Conservation (phyloP, 2,329 filamentous ascomycete species). For the Bipolaris cookei region DNA sequence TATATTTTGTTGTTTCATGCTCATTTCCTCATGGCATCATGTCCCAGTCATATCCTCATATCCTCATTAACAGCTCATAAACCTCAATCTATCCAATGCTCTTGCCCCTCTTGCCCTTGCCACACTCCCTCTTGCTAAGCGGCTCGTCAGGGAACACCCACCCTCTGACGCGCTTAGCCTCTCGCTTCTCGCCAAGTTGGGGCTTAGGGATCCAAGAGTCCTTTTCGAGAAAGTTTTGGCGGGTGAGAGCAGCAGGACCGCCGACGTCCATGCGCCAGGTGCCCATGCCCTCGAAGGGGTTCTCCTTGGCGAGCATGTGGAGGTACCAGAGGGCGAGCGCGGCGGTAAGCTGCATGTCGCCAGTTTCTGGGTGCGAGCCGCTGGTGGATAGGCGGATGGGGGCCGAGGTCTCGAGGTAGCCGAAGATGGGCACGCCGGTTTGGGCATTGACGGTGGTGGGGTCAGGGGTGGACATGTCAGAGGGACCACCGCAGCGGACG, state of each 20-base stretch:
- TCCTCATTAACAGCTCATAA: background rate
- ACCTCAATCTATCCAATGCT: slow-evolving; percentile 17
- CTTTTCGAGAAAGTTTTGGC: slow-evolving; percentile 71
- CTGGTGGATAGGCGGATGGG: slow-evolving; percentile 61
- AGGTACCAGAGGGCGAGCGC: slow-evolving; percentile 78
- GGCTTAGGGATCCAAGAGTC: slow-evolving; percentile 78
- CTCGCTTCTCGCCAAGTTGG: slow-evolving; percentile 75
- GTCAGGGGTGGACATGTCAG: slow-evolving; percentile 36
- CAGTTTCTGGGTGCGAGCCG: slow-evolving; percentile 42
- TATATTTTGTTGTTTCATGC: background rate
- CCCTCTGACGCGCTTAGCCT: slow-evolving; percentile 73
- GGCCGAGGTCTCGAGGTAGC: slow-evolving; percentile 77
- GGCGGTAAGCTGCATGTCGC: slow-evolving; percentile 66
- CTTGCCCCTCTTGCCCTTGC: slow-evolving; percentile 43
- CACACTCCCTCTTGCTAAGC: slow-evolving; percentile 70
- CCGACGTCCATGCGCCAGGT: slow-evolving; percentile 75
- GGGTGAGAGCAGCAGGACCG: slow-evolving; percentile 73
- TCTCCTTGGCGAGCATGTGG: slow-evolving; percentile 72
- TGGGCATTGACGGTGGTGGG: slow-evolving; percentile 51
- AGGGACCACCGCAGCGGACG: slow-evolving; percentile 74
- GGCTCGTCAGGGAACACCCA: slow-evolving; percentile 80
- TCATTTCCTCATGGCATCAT: slow-evolving; percentile 2
- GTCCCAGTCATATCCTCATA: background rate
- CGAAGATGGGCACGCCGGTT: slow-evolving; percentile 75
- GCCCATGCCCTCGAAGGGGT: slow-evolving; percentile 64